Conservation (phyloP, 805 yeast species). For the Huiozyma sinensis region DNA sequence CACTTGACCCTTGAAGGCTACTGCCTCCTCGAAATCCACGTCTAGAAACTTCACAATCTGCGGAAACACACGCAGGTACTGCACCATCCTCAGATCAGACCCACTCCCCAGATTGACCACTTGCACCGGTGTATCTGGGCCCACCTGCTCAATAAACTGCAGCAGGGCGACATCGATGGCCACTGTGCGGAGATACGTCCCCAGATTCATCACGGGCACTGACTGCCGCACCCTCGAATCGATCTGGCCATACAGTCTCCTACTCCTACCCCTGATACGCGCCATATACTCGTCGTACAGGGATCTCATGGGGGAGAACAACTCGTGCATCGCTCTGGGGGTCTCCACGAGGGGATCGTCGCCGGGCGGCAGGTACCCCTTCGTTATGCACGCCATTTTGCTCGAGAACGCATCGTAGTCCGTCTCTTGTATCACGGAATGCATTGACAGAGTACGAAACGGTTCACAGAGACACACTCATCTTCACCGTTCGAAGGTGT, state of each 20-base stretch:
- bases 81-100: constrained; percentile 47
- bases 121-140: constrained; percentile 24
- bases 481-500: too few species aligned
- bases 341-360: constrained; percentile 3
- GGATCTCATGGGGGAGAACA: not conserved
- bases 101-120: constrained; percentile 60
- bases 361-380: constrained; percentile 37
- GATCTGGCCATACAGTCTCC: constrained; percentile 15
- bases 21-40: constrained; percentile 40
- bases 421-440: constrained; percentile 32
- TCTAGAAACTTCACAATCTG: constrained; percentile 33
- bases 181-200: constrained; percentile 52
- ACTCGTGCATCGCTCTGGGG: not conserved
- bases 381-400: constrained; percentile 41
- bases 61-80: constrained; percentile 22
- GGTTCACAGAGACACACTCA: too few species aligned
- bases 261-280: constrained; percentile 9
- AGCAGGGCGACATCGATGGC: constrained; percentile 40
- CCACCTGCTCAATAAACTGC: constrained; percentile 27
- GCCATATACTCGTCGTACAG: constrained; percentile 15
- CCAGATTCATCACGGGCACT: constrained; percentile 59
- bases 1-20: constrained; percentile 31
- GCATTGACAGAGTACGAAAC: constrained; percentile 7
- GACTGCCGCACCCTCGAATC: constrained; percentile 24
- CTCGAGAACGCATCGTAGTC: constrained; percentile 67